phyloP scores from a whole-genome alignment of 1,139 yeast genomes.

The Martiniozyma asiatica region DNA sequence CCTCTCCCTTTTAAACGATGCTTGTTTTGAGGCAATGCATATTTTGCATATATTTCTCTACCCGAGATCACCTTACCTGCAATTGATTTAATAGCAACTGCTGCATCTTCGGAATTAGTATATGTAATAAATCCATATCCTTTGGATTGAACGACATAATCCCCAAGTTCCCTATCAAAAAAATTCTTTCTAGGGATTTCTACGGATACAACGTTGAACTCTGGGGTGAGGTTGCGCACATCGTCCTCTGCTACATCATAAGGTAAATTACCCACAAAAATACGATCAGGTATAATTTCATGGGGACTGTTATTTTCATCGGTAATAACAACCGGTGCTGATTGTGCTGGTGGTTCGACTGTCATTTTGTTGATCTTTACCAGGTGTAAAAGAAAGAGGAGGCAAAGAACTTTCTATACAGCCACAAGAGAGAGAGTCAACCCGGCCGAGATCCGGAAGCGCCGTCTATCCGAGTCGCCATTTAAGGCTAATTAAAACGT shows the following conservation, averaged over 20 bases:
- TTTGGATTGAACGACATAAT: constrained; percentile 15
- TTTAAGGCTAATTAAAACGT: no score
- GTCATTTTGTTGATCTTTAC: no score
- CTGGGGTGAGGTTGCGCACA: constrained; percentile 18
- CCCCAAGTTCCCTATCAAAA: constrained; percentile 14
- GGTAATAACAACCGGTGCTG: no score
- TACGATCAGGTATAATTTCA: constrained; percentile 18
- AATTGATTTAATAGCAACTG: constrained; percentile 32
- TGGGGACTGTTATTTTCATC: no score
- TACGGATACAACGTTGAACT: constrained; percentile 17
- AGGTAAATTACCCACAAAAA: constrained; percentile 39
- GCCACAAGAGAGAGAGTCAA: no score
- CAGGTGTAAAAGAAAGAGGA: no score
- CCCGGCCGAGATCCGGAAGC: neutral
- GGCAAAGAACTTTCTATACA: no score
- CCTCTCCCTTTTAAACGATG: constrained; percentile 3
- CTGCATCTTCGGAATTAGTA: constrained; percentile 22
- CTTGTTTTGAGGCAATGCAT: constrained; percentile 34
- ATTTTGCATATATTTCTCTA: constrained; percentile 36
- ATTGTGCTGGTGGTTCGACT: neutral
- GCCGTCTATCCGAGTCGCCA: neutral
- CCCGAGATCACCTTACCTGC: constrained; percentile 35
- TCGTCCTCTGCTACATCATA: constrained; percentile 32
- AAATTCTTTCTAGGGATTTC: constrained; percentile 21
- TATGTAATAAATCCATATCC: constrained; percentile 20